phyloP scores from a whole-genome alignment of 2,329 filamentous ascomycete genomes.

The Penicillium sp. region DNA sequence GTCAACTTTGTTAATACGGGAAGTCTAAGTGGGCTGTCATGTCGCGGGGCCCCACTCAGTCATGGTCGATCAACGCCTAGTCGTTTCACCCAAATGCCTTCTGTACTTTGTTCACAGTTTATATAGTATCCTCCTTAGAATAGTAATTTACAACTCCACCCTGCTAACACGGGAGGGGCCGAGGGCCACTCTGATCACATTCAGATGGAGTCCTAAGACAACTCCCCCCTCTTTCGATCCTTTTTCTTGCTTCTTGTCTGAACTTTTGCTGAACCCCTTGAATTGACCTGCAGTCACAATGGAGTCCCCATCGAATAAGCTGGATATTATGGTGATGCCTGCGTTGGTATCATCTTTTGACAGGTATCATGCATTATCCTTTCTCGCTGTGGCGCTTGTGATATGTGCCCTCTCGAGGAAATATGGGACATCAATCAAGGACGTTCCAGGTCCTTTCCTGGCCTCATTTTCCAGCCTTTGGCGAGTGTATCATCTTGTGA shows the following conservation, averaged over 20 bases:
- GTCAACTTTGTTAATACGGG: neutral
- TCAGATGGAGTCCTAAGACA: neutral
- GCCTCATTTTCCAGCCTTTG: conserved; percentile 44
- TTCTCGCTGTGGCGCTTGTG: neutral
- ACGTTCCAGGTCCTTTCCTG: conserved; percentile 45
- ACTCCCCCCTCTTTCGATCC: neutral
- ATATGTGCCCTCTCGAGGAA: conserved; percentile 31
- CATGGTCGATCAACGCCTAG: neutral
- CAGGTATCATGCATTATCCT: neutral
- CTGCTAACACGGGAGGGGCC: neutral
- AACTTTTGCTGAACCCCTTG: neutral
- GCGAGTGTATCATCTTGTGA: conserved; percentile 40
- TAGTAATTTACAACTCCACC: neutral
- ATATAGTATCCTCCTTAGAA: neutral
- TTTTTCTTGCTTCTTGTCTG: neutral
- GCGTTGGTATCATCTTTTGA: neutral
- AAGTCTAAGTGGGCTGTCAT: neutral
- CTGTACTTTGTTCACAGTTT: neutral
- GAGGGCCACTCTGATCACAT: neutral
- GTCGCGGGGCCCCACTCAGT: neutral
- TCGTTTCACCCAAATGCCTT: neutral
- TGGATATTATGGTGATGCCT: neutral
- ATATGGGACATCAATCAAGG: conserved; percentile 47
- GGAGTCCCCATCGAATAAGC: neutral
- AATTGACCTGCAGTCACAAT: neutral